Base-by-base conservation (phyloP, 352 stramenopile genomes). In the Aphanomyces invadans region DNA sequence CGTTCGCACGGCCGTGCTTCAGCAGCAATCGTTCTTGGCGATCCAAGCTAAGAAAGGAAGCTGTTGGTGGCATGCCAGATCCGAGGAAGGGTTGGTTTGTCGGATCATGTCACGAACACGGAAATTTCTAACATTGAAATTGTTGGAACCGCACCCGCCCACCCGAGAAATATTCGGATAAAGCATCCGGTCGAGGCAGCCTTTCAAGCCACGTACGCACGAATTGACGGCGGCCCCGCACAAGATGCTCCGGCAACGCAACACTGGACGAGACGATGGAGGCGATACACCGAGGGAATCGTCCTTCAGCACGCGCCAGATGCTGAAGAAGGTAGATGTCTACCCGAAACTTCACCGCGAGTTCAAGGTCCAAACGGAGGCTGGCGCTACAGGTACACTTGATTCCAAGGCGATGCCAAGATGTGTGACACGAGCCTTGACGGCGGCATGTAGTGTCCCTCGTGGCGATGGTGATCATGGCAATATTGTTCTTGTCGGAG, bases 331-430 rank as follows among this genome's bases (percentile, higher is more conserved):
- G 46, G 81, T 94, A 56, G 87, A 95, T 70, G 87, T 98, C 29
- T 99, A 98, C 71, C 92, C 92, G 2, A 98, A 98, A 74, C 91
- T 98, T 55, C 91, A 98, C 64, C 77, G 84, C 39, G 95, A 98
- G 80, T 97, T 98, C 71, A 92, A 92, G 65, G 89, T 98, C 46
- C 87, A 96, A 71, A 98, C 96, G 36, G 86, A 97, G 70, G 81
- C 89, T 59, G 95, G 95, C 28, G 95, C 81, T 56, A 89, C 81
- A 19, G 74, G 77, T 85, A 66, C 32, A 42, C 7, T 42, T n/a
- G n/a, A n/a, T n/a, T n/a, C n/a, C n/a, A n/a, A n/a, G n/a, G n/a
- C n/a, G n/a, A 73, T 46, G 0, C 3, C 32, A 1, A 25, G 33
- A 39, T 25, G 3, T 11, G 12, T 26, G 28, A 21, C 4, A 46